Percentiles rank a stretch among this genome's conserved stretches.
phyloP scores from a whole-genome alignment of 306 rosid genomes.

The Pyrus bretschneideri region DNA sequence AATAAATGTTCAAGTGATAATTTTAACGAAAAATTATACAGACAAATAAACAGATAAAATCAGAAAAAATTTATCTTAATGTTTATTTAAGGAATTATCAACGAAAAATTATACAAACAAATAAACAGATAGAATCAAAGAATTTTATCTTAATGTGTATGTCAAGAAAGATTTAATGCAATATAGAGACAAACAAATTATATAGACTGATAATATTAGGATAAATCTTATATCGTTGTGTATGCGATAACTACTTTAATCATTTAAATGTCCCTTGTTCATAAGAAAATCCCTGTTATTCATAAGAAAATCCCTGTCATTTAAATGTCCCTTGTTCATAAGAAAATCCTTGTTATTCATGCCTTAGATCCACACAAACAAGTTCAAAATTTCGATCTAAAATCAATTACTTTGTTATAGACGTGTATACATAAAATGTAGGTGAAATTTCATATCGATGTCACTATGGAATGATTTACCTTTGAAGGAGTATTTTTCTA shows the following conservation, averaged over 20 bases:
- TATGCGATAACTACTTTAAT: neutral
- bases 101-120: too few species aligned
- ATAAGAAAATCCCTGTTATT: too few species aligned
- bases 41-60: too few species aligned
- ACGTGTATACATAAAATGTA: neutral
- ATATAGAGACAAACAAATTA: neutral
- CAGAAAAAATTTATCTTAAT: neutral
- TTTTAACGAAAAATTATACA: too few species aligned
- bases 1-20: too few species aligned
- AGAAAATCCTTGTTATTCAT: too few species aligned
- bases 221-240: too few species aligned
- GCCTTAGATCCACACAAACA: neutral
- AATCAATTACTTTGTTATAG: neutral
- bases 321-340: neutral
- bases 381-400: neutral
- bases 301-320: neutral
- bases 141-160: neutral
- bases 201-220: too few species aligned
- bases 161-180: neutral
- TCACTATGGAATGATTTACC: slow-evolving; percentile 18
- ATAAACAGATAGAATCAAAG: too few species aligned
- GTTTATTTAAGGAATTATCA: neutral
- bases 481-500: slow-evolving; percentile 34
- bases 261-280: neutral
- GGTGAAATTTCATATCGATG: neutral